Conservation (phyloP, 176 grass and related monocot genomes). For the Oryza meyeriana region DNA sequence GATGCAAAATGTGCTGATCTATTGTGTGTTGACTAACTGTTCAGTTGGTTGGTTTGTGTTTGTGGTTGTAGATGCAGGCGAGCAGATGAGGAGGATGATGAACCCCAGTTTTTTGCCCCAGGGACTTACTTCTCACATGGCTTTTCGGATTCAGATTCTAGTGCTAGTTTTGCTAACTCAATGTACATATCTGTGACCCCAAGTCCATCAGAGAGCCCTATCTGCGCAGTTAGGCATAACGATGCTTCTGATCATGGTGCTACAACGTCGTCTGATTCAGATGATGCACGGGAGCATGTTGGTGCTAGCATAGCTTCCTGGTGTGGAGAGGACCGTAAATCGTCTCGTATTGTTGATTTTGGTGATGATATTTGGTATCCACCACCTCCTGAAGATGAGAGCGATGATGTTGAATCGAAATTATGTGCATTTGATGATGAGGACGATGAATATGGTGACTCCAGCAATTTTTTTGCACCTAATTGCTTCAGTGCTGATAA, state of each 20-base stretch:
- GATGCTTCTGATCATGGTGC: slow-evolving; percentile 35
- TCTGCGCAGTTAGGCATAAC: slow-evolving; percentile 33
- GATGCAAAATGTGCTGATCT: background rate
- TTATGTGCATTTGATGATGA: slow-evolving; percentile 64
- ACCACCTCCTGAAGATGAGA: slow-evolving; percentile 56
- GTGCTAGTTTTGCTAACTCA: slow-evolving; percentile 47
- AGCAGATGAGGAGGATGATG: slow-evolving; percentile 46
- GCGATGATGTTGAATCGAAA: slow-evolving; percentile 54
- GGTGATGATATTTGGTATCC: slow-evolving; percentile 51
- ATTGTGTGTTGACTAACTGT: background rate
- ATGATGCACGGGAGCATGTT: slow-evolving; percentile 21
- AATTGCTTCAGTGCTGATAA: slow-evolving; percentile 36
- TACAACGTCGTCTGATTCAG: slow-evolving; percentile 16
- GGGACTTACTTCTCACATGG: slow-evolving; percentile 53
- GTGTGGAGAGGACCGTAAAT: slow-evolving; percentile 12
- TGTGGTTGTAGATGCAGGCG: slow-evolving; percentile 42
- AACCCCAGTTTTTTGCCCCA: slow-evolving; percentile 51
- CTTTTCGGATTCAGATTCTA: slow-evolving; percentile 84
- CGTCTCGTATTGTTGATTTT: slow-evolving; percentile 42
- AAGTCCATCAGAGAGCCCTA: slow-evolving; percentile 62
- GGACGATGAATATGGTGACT: slow-evolving; percentile 40
- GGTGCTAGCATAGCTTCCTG: background rate
- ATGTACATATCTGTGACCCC: slow-evolving; percentile 51
- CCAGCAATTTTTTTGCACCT: slow-evolving; percentile 18
- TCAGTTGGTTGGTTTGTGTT: background rate